Evolutionary conservation across 2,329 filamentous ascomycete species (phyloP), one percentile per base, ranked within the genome.

Genomic region (Cladosporium sp.): DNA sequence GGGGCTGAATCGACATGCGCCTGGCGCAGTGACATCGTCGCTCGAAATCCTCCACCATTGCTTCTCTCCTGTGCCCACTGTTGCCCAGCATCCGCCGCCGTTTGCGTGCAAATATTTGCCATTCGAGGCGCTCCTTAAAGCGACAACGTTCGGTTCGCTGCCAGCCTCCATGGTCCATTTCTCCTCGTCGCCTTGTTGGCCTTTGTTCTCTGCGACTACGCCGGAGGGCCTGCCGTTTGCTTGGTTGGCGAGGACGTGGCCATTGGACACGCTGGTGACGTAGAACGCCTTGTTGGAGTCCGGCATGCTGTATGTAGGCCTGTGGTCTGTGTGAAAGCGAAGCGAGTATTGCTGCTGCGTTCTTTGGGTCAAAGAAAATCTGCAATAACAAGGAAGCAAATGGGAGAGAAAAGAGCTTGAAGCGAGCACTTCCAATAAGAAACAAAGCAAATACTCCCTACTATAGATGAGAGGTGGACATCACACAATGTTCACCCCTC

Each of bases 1-100:
- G 1, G 40, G 47, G 19, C 27, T 17, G 12, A 50, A 15, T 12
- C 40, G 40, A 17, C 47, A 50, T 12, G 47, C 47, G 4, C 40
- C 47, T 15, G 40, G 40, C 9, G 47, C 19, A 8, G 40, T 24
- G 22, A 50, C 30, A 9, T 39, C 41, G 15, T 44, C 47, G 32
- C 43, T 20, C 13, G 47, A 50, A 18, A 50, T 30, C 30, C 20
- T 43, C 47, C 47, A 50, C 34, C 32, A 44, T 24, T 50, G 47
- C 36, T 44, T 50, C 5, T 50, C 47, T 30, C 47, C 47, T 15
- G 40, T 43, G 32, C 40, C 40, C 9, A 43, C 40, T 13, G 20
- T 44, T 9, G 12, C 40, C 30, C 30, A 43, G 29, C 36, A n/a
- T 44, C 20, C 15, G 22, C 17, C 40, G 39, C 8, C 34, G 40